These are phyloP conservation scores for Colletotrichum truncatum DNA, from an alignment of 2,329 filamentous ascomycete species.

Conservation along the genomic window DNA sequence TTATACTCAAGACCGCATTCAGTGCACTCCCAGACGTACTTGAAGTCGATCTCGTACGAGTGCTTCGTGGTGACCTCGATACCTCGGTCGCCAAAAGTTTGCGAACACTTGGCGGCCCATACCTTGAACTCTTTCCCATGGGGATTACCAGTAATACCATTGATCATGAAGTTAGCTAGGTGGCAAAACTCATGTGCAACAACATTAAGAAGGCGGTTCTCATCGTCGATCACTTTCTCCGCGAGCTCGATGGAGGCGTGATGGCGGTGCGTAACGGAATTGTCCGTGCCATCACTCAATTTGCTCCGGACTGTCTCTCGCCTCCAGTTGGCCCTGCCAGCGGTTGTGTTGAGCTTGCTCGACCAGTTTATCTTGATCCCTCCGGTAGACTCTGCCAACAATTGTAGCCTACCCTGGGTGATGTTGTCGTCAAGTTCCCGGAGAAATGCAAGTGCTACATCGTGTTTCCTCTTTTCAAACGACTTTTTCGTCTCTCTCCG, in stretches of 20 bases:
- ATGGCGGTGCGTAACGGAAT: constrained; percentile 49
- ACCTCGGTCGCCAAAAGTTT: constrained; percentile 66
- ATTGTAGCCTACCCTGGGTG: constrained; percentile 65
- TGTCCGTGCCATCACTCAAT: constrained; percentile 34
- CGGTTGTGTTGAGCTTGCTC: constrained; percentile 82
- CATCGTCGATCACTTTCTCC: constrained; percentile 84
- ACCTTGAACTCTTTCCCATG: constrained; percentile 87
- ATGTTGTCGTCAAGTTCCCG: constrained; percentile 73
- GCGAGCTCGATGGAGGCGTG: constrained; percentile 89
- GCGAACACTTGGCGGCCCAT: constrained; percentile 69
- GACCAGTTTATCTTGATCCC: constrained; percentile 79
- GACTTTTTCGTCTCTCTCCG: constrained; percentile 59
- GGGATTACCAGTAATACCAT: constrained; percentile 76
- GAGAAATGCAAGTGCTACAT: constrained; percentile 72
- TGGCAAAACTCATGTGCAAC: constrained; percentile 98
- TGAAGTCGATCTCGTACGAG: constrained; percentile 88
- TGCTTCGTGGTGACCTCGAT: constrained; percentile 91
- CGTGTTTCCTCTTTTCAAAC: constrained; percentile 71
- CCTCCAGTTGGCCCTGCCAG: constrained; percentile 79
- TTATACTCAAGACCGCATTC: constrained; percentile 78
- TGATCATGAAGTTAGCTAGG: constrained; percentile 90
- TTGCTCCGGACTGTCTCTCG: constrained; percentile 60
- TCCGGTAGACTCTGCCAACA: constrained; percentile 70
- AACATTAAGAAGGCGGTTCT: constrained; percentile 83
- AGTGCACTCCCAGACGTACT: constrained; percentile 86